phyloP scores from a whole-genome alignment of 805 yeast genomes.

The Blastobotrys attinorum region DNA sequence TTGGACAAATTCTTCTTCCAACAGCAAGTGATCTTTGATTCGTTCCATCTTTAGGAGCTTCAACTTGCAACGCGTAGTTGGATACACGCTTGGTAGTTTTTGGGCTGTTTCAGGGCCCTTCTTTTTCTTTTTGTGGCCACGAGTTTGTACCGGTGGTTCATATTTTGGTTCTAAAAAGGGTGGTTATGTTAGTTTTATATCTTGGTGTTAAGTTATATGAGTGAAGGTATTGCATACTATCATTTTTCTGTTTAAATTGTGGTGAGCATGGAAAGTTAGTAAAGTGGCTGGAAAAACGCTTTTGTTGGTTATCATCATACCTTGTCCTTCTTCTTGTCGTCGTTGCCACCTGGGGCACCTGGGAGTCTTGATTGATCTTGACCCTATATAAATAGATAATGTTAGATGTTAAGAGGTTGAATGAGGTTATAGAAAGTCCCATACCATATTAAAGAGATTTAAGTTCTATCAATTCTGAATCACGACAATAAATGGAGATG shows the following conservation, averaged over 20 bases:
- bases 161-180: conserved; percentile 77
- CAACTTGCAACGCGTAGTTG: conserved; percentile 88
- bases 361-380: conserved; percentile 7
- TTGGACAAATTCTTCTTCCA: conserved; percentile 93
- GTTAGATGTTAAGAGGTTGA: too few species aligned
- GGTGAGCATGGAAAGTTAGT: too few species aligned
- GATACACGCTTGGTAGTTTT: conserved; percentile 80
- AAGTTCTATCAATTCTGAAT: too few species aligned
- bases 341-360: conserved; percentile 20
- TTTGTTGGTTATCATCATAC: conserved; percentile 12
- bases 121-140: conserved; percentile 81
- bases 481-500: too few species aligned
- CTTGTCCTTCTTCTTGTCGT: conserved; percentile 26
- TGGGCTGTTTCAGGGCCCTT: conserved; percentile 84
- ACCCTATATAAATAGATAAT: conserved; percentile 3
- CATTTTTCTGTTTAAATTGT: conserved; percentile 22
- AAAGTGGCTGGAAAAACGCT: background rate
- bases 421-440: too few species aligned
- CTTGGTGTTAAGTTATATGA: background rate
- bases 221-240: conserved; percentile 20
- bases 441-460: too few species aligned
- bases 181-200: background rate
- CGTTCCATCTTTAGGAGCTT: conserved; percentile 88
- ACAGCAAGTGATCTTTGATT: conserved; percentile 87
- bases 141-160: conserved; percentile 96